phyloP scores from a whole-genome alignment of 2,329 filamentous ascomycete species.

The Trichoderma koningiopsis region DNA sequence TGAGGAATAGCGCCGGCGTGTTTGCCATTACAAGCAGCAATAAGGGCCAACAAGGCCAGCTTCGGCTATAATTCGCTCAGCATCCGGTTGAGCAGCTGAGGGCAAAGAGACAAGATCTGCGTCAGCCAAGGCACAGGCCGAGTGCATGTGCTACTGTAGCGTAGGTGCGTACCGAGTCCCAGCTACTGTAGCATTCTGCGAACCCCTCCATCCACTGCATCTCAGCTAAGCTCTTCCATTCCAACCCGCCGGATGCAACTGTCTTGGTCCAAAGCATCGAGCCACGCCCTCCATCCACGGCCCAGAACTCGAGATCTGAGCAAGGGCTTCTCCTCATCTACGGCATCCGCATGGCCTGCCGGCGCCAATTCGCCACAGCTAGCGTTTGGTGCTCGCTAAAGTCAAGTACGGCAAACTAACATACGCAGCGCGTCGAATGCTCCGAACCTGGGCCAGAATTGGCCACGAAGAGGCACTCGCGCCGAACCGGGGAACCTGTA shows the following conservation, averaged over 20 bases:
- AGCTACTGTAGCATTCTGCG: background rate
- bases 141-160: background rate
- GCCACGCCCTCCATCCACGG: background rate
- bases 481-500: background rate
- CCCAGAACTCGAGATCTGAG: background rate
- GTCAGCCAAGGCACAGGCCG: background rate
- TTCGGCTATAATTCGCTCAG: background rate
- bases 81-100: background rate
- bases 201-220: background rate
- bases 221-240: background rate
- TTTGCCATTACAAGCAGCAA: background rate
- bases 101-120: background rate
- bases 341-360: background rate
- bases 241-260: conserved; percentile 1
- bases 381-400: background rate
- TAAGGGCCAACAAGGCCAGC: background rate
- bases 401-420: background rate
- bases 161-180: background rate
- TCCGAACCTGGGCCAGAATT: background rate
- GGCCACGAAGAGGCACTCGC: background rate
- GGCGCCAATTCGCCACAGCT: background rate
- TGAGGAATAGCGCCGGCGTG: background rate
- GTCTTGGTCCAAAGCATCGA: background rate
- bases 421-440: background rate
- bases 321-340: background rate